Base-by-base conservation (phyloP, 768 basidiomycete genomes). In the Suillus weaverae region DNA sequence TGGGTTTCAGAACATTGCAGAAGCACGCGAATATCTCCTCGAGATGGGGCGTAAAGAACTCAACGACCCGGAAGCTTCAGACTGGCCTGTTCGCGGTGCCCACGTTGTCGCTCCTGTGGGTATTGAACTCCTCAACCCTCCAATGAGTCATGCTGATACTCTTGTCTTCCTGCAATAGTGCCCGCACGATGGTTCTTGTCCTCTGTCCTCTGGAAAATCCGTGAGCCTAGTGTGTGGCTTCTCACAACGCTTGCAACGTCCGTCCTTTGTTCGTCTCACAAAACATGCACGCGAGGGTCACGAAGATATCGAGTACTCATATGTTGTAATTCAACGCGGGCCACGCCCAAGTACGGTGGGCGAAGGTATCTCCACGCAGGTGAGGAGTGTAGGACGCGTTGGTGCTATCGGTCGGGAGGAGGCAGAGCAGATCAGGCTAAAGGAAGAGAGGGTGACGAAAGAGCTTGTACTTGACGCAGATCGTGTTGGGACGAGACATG, bases 91-190 rank as follows among this genome's bases (percentile, higher is more conserved):
- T 61, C 76, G 78, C 51, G 93, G 92, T 14, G 85, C 86, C 35
- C 91, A 95, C 78, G 90, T 96, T n/a, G 80, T 96, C 59, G 95
- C 95, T 61, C 95, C 95, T 35, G 94, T 95, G 75, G 75, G 89
- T 77, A 67, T n/a, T 59, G 39, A 10, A 41, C 38, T 59, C 5
- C 1, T 20, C 57, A 5, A 59, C 62, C 51, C 38, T 48, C 43
- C 10, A 10, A 39, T 18, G 18, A 32, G 68, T 68, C 33, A 38
- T 66, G 57, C 35, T 61, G 33, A 60, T 10, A n/a, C 36, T 62
- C 44, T 8, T 38, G 38, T 46, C 59, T 54, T 36, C 11, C 35
- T 51, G 65, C 48, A 71, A 16, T 71, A 96, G 90, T 99, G 97
- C 72, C 94, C 97, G 14, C 97, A 99, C 71, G 96, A 99, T 72